Base-by-base conservation (phyloP, 1,284 basidiomycete species). In the Fistulinella cinereoalba region DNA sequence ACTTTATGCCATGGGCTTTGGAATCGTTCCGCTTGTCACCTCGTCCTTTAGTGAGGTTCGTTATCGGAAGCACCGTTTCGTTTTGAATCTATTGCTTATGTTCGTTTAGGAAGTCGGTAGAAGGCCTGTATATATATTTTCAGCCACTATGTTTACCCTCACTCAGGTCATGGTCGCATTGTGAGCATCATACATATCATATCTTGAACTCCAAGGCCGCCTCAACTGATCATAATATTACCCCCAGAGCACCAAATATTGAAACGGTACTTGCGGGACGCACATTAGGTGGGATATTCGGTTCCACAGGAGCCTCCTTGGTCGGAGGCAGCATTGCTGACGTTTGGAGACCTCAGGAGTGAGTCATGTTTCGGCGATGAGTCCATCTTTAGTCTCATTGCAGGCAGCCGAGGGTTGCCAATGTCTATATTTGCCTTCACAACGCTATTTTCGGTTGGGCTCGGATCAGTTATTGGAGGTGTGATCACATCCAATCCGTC, bases 271-370 rank as follows among this genome's bases (percentile, higher is more conserved):
- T 64, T 19, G 49, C 37, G 5, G 62, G 51, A 15, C 61, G 64
- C n/a, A 31, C 43, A 23, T 51, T 64, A 3, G 50, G 41, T 18
- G 61, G 64, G 12, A 44, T 63, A 21, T 61, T 60, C 37, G 54
- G 80, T 0, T 81, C 57, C 44, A 74, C 79, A 1, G 81, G 81
- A 0, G 71, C 74, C 0, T 79, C 80, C 0, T 71, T 85, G 50
- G 78, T 83, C 2, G 81, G 80, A 7, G 82, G 82, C 0, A 80
- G 75, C 1, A 71, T 85, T n/a, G 73, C 78, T 1, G 81, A 83
- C 42, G 56, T 64, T 31, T 66, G 62, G 62, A 28, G 31, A 9
- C 59, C 64, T 24, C 27, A 56, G 4, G 51, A 65, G 61, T 64
- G 44, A 47, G 61, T 45, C 2, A 1, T 43, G 3, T 33, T 4